Conservation (phyloP, 495 filamentous ascomycete species). For the Aspergillus funiculosus region DNA sequence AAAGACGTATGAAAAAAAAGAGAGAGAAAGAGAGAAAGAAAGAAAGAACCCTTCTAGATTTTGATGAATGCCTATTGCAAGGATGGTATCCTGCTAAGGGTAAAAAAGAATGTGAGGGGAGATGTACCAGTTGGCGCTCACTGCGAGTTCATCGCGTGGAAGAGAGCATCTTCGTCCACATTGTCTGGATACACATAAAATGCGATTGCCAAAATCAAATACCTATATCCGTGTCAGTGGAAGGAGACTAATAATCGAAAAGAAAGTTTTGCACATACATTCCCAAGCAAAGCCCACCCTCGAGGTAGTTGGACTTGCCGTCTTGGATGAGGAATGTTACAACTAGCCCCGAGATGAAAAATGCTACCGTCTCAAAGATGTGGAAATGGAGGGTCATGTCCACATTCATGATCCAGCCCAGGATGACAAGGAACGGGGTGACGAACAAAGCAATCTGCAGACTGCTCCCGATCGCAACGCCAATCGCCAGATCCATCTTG, state of each 20-base stretch:
- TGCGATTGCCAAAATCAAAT: constrained; percentile 79
- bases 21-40: neutral
- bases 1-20: neutral
- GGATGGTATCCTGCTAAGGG: too few species aligned
- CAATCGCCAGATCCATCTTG: constrained; percentile 97
- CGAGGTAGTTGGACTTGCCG: constrained; percentile 91
- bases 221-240: constrained; percentile 36
- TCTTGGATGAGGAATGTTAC: constrained; percentile 92
- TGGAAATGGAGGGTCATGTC: constrained; percentile 92
- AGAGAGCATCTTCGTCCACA: constrained; percentile 20
- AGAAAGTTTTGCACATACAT: constrained; percentile 46
- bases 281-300: constrained; percentile 82
- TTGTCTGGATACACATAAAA: constrained; percentile 86
- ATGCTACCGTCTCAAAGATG: constrained; percentile 88
- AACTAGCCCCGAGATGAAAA: constrained; percentile 82
- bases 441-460: constrained; percentile 94
- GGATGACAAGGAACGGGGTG: constrained; percentile 82
- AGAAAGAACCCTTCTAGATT: too few species aligned
- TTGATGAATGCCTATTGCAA: too few species aligned
- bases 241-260: neutral
- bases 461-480: constrained; percentile 86
- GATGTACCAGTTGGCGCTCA: neutral
- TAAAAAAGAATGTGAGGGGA: neutral
- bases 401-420: constrained; percentile 81
- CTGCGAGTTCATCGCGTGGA: constrained; percentile 3